Conservation (phyloP, 2,329 filamentous ascomycete species). For the Fusarium incarnatum region DNA sequence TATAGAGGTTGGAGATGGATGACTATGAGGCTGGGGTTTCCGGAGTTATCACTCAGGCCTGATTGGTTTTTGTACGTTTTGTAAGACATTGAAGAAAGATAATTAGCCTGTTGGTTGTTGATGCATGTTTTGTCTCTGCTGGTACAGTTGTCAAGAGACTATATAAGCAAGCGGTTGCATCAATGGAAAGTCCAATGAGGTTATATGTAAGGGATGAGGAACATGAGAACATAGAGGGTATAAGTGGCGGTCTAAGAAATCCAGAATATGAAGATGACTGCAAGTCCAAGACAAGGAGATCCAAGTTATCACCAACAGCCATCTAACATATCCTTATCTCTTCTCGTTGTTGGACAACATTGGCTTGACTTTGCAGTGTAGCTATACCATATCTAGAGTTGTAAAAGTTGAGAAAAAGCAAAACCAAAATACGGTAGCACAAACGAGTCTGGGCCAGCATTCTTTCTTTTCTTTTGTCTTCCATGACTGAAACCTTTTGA, state of each 20-base stretch:
- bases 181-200: slow-evolving; percentile 20
- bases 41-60: background rate
- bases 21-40: slow-evolving; percentile 6
- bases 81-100: slow-evolving; percentile 16
- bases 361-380: slow-evolving; percentile 13
- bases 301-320: background rate
- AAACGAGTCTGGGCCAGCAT: background rate
- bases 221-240: background rate
- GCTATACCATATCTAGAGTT: background rate
- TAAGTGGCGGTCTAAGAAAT: slow-evolving; percentile 19
- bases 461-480: slow-evolving; percentile 11
- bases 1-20: slow-evolving; percentile 13
- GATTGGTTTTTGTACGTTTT: slow-evolving; percentile 27
- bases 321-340: slow-evolving; percentile 3
- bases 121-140: slow-evolving; percentile 27
- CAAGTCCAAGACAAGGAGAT: slow-evolving; percentile 19
- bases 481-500: slow-evolving; percentile 1
- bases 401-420: background rate
- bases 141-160: background rate
- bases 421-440: background rate
- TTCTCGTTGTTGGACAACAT: slow-evolving; percentile 5
- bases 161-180: slow-evolving; percentile 5
- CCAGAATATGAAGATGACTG: slow-evolving; percentile 11
- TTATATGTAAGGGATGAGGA: slow-evolving; percentile 34
- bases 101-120: slow-evolving; percentile 1